Base-by-base conservation (phyloP, 805 yeast genomes). In the Starmerella stigmatis region DNA sequence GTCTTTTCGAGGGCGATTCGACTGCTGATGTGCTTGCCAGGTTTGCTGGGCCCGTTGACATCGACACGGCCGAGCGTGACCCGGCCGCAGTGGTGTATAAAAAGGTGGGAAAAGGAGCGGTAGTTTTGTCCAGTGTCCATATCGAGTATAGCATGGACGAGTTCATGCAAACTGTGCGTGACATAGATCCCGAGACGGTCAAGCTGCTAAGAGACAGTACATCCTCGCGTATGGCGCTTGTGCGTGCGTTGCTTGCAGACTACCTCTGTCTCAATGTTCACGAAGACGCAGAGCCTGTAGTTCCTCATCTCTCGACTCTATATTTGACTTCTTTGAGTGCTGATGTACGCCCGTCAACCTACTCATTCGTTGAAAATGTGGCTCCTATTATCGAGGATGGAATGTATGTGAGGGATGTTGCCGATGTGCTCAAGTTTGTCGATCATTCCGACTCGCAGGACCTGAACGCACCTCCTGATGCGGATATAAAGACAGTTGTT, bases 81-180 rank as follows among this genome's bases (percentile, higher is more conserved):
- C 35, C 50, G 4, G 94, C 95, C 0, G 95, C 96, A 0, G 82
- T 76, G 0, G 74, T 92, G 3, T 63, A 72, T 47, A 75, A 85
- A 54, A 66, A 68, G 9, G 74, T 76, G 3, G 96, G 94, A 2
- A 66, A 72, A 30, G 98, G 98, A 3, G 66, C 65, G 29, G 95
- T 79, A 0, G 63, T 92, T 9, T 69, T 92, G 11, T 70, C 81
- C 12, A 97, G 97, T 0, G 74, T 85, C 0, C 98, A 92, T 63
- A 94, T 96, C 0, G 99, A 92, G 62, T 86, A 79, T 58, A 46
- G 44, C 9, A 28, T 49, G 13, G 44, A 80, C 86, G 0, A 60
- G 63, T 65, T 72, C 13, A 55, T 78, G 51, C 64, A 73, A 49
- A 63, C 63, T 0, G 48, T 46, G 38, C 62, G 50, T 36, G 59